phyloP scores from a whole-genome alignment of 768 basidiomycete species.

The Rhizopogon roseolus region DNA sequence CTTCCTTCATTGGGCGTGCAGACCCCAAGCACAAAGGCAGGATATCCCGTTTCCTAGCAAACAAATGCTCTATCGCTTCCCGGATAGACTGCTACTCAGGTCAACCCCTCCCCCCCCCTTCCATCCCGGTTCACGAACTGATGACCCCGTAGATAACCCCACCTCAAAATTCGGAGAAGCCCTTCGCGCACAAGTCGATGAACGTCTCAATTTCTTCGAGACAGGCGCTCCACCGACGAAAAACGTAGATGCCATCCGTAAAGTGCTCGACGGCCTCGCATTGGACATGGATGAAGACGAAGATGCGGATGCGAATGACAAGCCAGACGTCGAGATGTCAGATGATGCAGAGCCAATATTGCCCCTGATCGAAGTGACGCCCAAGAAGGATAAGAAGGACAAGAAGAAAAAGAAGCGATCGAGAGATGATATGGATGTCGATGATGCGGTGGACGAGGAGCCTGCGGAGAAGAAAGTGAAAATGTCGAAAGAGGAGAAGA shows the following conservation, averaged over 20 bases:
- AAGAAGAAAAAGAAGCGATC: constrained; percentile 70
- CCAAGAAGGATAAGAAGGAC: constrained; percentile 60
- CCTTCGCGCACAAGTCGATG: constrained; percentile 89
- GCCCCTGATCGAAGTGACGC: constrained; percentile 53
- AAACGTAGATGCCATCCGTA: constrained; percentile 88
- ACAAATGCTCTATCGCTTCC: constrained; percentile 97
- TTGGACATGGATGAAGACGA: constrained; percentile 63
- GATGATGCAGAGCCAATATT: constrained; percentile 40
- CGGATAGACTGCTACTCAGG: constrained; percentile 94
- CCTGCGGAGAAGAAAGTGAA: constrained; percentile 63
- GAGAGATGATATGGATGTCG: constrained; percentile 62
- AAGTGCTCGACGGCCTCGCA: constrained; percentile 76
- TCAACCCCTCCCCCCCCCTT: constrained; percentile 24
- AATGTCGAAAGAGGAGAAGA: constrained; percentile 82
- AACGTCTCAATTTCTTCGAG: constrained; percentile 92
- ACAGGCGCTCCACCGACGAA: constrained; percentile 85
- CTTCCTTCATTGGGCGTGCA: constrained; percentile 93
- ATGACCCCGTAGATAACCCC: constrained; percentile 56
- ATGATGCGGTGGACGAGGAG: constrained; percentile 43
- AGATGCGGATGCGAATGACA: constrained; percentile 28
- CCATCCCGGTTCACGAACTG: not conserved
- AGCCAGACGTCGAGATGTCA: constrained; percentile 37
- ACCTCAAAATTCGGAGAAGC: constrained; percentile 95
- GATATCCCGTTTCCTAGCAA: constrained; percentile 97
- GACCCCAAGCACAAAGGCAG: constrained; percentile 94